Evolutionary conservation across 108 stramenopile genomes (phyloP), one percentile per base, ranked within the genome.

Genomic region (Epipyxis sp.): DNA sequence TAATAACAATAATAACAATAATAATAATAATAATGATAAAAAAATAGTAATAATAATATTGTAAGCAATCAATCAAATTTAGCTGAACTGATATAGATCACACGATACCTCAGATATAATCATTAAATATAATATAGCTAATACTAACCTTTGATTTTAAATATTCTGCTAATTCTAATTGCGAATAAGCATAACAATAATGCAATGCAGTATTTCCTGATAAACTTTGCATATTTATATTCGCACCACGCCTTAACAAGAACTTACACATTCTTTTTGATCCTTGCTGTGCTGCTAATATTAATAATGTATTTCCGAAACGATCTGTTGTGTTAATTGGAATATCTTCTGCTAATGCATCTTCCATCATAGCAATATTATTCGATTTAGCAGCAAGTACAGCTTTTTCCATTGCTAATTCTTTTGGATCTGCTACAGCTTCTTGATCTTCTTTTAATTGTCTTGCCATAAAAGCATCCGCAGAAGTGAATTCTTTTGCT

Each of bases 131-230:
- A n/a, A n/a, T n/a, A n/a, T n/a, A n/a, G n/a, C n/a, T n/a, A n/a
- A n/a, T n/a, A 50, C 46, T 50, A 13, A 50, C 46, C 46, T 50
- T 50, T 6, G 46, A 6, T 20, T 50, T 50, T 20, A 88, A 68
- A 78, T 88, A 88, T n/a, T 86, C 85, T 37, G 61, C 81, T 29
- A 88, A 87, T 35, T 77, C 82, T 45, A 43, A 39, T 68, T 76
- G 44, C 27, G 67, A 59, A 59, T 82, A 81, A 25, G 59, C 69
- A 79, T 82, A 61, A 78, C 85, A 87, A 69, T 84, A 89, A 83
- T 89, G 89, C 54, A 89, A 85, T 37, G 83, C 88, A 6, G 88
- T 84, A 76, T 88, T 86, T 37, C 89, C 89, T 40, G 77, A 62
- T 32, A 59, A 6, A 76, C 87, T 89, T 74, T 88, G 86, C 37